A percentile compares a stretch with the other conserved stretches of the same genome.
phyloP scores from a whole-genome alignment of 2,329 filamentous ascomycete species.

The Fusarium equiseti region DNA sequence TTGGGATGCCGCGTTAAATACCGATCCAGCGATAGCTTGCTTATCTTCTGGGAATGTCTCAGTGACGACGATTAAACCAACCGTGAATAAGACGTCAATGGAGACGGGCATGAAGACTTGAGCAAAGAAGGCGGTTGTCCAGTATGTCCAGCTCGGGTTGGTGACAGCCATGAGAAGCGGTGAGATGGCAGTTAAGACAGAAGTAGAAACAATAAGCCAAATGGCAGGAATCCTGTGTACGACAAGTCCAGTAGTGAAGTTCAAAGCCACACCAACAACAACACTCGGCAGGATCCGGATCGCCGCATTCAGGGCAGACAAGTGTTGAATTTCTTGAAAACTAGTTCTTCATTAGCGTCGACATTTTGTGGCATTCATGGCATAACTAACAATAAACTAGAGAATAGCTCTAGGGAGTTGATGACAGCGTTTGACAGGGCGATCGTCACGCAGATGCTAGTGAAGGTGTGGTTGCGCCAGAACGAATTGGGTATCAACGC shows the following conservation, averaged over 20 bases:
- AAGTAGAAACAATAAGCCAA: slow-evolving; percentile 56
- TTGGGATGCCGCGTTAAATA: slow-evolving; percentile 70
- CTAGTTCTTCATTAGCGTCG: slow-evolving; percentile 47
- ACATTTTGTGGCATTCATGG: neutral
- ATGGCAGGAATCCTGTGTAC: slow-evolving; percentile 57
- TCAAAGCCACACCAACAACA: slow-evolving; percentile 57
- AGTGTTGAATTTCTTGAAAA: slow-evolving; percentile 63
- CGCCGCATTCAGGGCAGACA: slow-evolving; percentile 59
- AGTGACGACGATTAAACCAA: slow-evolving; percentile 66
- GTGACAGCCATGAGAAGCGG: slow-evolving; percentile 69
- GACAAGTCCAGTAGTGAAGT: slow-evolving; percentile 59
- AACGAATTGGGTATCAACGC: slow-evolving; percentile 72
- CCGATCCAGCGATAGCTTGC: slow-evolving; percentile 70
- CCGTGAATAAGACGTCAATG: slow-evolving; percentile 65
- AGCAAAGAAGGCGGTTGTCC: slow-evolving; percentile 60
- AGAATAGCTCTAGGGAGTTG: slow-evolving; percentile 61
- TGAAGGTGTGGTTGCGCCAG: slow-evolving; percentile 70
- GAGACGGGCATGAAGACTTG: slow-evolving; percentile 58
- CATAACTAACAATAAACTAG: slow-evolving; percentile 60
- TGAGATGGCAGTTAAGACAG: slow-evolving; percentile 57
- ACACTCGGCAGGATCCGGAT: slow-evolving; percentile 59
- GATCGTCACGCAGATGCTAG: slow-evolving; percentile 65
- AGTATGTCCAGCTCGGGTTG: slow-evolving; percentile 62
- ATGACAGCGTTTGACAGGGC: slow-evolving; percentile 60
- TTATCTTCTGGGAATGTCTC: slow-evolving; percentile 67